Evolutionary conservation across 2,329 filamentous ascomycete species (phyloP), one percentile per base, ranked within the genome.

Genomic region (Microcera coccophila): DNA sequence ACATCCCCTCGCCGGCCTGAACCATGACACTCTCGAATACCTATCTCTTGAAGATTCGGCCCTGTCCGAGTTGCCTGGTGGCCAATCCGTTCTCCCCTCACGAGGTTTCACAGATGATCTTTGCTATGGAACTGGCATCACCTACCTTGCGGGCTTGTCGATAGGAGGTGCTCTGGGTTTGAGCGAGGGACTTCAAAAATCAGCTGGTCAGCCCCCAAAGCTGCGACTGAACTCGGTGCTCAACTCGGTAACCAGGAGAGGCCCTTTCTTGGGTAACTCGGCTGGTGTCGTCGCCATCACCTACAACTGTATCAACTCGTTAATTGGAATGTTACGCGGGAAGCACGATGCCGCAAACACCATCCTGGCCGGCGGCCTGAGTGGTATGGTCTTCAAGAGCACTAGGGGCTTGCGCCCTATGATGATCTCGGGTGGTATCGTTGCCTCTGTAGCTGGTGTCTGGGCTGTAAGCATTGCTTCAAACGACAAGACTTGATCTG

Each of bases 41-140:
- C 79, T 98, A 53, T 84, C 85, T 19, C 84, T 98, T 61, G 93
- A 98, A 70, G 94, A 98, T 65, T 87, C 89, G 38, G 81, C 84
- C 20, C 81, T 96, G 45, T 90, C 89, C 49, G 84, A 94, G 60
- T 78, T 95, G 16, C 90, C 90, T 37, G 90, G 90, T 61, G 79
- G 83, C 46, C 86, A 87, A 64, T 94, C 91, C 33, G 85, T 90
- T 41, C 79, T 98, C 41, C 93, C 94, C 33, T 96, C 90, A 43
- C 85, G 93, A 66, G 93, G 93, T 64, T 98, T 95, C 82, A 95
- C 90, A 48, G 93, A 98, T 64, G 93, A 98, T 67, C 81, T 98
- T 47, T 97, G 93, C 72, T 98, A 98, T 67, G 93, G 94, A 62
- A 94, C 93, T 17, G 93, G 93, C 58, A 84, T 91, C 49, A 95